Percentiles rank a stretch among this genome's conserved stretches.
Evolutionary conservation across 2,329 filamentous ascomycete species (phyloP).

Genomic region (Ilyonectria mors-panacis): DNA sequence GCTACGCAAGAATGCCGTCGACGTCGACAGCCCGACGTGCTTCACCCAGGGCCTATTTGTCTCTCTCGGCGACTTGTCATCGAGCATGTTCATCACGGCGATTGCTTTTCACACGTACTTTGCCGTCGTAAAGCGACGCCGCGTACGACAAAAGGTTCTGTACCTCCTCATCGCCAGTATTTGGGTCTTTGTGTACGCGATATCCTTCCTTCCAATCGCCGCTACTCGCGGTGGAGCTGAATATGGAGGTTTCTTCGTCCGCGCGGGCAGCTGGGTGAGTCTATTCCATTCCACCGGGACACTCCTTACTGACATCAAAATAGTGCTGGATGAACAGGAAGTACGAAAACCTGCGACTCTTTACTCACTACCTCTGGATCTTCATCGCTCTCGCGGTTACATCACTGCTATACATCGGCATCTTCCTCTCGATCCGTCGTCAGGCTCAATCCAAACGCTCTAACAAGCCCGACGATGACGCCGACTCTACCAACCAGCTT

Average conservation of each 20-base stretch:
- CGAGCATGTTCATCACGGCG: slow-evolving; percentile 75
- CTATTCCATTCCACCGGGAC: not conserved
- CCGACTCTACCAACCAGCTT: slow-evolving; percentile 28
- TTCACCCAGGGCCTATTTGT: slow-evolving; percentile 78
- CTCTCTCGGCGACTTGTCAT: slow-evolving; percentile 75
- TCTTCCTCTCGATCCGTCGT: slow-evolving; percentile 57
- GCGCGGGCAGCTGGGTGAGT: slow-evolving; percentile 74
- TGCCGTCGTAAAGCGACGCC: slow-evolving; percentile 70
- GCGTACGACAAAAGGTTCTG: slow-evolving; percentile 65
- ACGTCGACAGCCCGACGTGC: slow-evolving; percentile 69
- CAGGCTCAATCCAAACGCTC: slow-evolving; percentile 36
- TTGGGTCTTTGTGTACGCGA: slow-evolving; percentile 73
- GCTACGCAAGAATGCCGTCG: slow-evolving; percentile 67
- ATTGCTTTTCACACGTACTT: slow-evolving; percentile 79
- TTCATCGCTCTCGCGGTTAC: slow-evolving; percentile 61
- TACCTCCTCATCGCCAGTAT: slow-evolving; percentile 62
- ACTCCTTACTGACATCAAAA: slow-evolving; percentile 24
- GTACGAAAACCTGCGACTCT: slow-evolving; percentile 69
- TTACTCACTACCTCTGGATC: slow-evolving; percentile 77
- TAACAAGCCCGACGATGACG: slow-evolving; percentile 23
- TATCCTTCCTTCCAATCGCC: slow-evolving; percentile 67
- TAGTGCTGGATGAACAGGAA: slow-evolving; percentile 75
- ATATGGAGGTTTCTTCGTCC: slow-evolving; percentile 69
- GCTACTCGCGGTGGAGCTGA: slow-evolving; percentile 59
- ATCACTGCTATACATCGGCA: slow-evolving; percentile 56